Base-by-base conservation (phyloP, 176 grass and related monocot species). In the Themeda triandra region DNA sequence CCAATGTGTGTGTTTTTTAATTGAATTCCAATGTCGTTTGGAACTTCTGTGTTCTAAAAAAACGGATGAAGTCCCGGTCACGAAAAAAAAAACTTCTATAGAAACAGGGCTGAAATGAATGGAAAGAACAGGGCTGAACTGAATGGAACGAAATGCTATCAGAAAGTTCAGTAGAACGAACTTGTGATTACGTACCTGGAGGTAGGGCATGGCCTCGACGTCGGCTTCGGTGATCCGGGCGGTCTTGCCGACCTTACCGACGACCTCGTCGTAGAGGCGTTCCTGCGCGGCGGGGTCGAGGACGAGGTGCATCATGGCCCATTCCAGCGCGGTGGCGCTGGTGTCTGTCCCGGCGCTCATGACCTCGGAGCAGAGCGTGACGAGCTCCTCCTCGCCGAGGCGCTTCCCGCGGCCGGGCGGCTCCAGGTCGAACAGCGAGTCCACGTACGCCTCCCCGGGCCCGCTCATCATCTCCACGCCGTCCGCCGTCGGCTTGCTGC, bases 291-390 rank as follows among this genome's bases (percentile, higher is more conserved):
- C 85, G 2, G 85, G 89, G 75, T 96, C 91, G 19, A 96, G 90
- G 62, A 99, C 60, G 53, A 99, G 80, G 78, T 94, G 97, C 84
- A 99, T 81, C 97, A 99, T 92, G 68, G 85, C 81, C 97, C 97
- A 99, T 86, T 99, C 93, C 1, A 99, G 82, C 41, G 90, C 86
- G 32, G 91, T 99, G 41, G 93, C 91, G 77, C 96, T 98, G 37
- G 96, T 98, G 74, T 98, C 96, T 0, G 96, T 98, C 59, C 97
- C 97, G 45, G 97, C 97, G 67, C 93, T 99, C 93, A 99, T 94
- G 8, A 96, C 93, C 93, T 99, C 93, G 67, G 97, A 99, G 88
- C 97, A 99, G 63, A 99, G 92, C 68, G 97, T 94, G 49, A 96
- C 93, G 49, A 99, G 49, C 85, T 99, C 97, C 11, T 96, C 90